Conservation (phyloP, 495 filamentous ascomycete genomes). For the Hypoxylon fragiforme region DNA sequence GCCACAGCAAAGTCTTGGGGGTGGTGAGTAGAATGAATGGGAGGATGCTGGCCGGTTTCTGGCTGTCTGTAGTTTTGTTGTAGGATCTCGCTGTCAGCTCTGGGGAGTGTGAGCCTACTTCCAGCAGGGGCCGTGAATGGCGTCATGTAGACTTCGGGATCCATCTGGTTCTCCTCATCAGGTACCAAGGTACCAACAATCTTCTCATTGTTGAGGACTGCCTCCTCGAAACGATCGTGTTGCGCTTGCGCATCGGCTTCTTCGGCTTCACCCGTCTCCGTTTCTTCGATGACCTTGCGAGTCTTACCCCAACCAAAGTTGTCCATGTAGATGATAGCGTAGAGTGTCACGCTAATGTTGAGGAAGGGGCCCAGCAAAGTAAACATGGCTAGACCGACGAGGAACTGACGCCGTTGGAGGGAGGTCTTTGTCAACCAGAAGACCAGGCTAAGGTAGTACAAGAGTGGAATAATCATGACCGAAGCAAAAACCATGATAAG, state of each 20-base stretch:
- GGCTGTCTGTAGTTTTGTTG: neutral
- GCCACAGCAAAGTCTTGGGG: no score
- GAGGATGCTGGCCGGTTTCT: no score
- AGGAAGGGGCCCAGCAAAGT: slow-evolving; percentile 31
- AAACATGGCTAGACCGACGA: slow-evolving; percentile 27
- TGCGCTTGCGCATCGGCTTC: slow-evolving; percentile 17
- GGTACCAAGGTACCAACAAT: slow-evolving; percentile 23
- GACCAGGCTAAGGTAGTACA: slow-evolving; percentile 23
- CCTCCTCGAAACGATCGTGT: slow-evolving; percentile 15
- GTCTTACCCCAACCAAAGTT: slow-evolving; percentile 43
- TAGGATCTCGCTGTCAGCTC: neutral
- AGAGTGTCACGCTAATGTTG: slow-evolving; percentile 37
- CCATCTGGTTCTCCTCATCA: slow-evolving; percentile 29
- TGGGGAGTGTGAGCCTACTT: neutral
- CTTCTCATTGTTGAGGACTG: slow-evolving; percentile 23
- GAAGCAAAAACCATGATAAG: slow-evolving; percentile 37
- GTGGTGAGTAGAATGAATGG: no score
- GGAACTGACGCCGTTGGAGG: slow-evolving; percentile 28
- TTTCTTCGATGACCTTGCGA: slow-evolving; percentile 38
- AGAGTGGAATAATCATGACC: slow-evolving; percentile 33
- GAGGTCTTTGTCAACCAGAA: slow-evolving; percentile 32
- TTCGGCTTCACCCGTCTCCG: slow-evolving; percentile 33
- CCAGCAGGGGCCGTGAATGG: slow-evolving; percentile 19
- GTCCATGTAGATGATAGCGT: slow-evolving; percentile 34
- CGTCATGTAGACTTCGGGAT: slow-evolving; percentile 21